Base-by-base conservation (phyloP, 306 rosid species). In the Luffa acutangula region DNA sequence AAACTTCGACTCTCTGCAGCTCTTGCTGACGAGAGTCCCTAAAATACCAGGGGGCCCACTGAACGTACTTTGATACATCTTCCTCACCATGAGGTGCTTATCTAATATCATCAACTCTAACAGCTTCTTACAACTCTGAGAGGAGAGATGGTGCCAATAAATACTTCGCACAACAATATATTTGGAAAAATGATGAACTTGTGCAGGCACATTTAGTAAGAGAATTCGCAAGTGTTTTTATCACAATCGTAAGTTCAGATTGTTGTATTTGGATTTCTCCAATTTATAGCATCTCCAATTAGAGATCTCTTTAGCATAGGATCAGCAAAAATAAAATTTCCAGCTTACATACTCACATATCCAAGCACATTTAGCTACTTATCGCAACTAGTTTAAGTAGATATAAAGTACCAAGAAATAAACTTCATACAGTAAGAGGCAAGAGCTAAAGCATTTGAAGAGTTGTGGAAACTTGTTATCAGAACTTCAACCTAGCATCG, bases 21-120 rank as follows among this genome's bases (percentile, higher is more conserved):
- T 90, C 80, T 85, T 85, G 84, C 89, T 81, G 58, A 92, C 65
- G 65, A 91, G 88, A 59, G 82, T 46, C 77, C 87, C 85, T 36
- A 95, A 88, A 77, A 87, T 34, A 33, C 90, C 77, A 66, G 97
- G 92, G 9, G 84, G 78, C 10, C 81, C 90, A 21, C 52, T 76
- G 71, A 83, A 86, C 33, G 46, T 82, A 51, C 58, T 80, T 82
- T 93, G 97, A 75, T 81, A 88, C 91, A 95, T 91, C 87, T 91
- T 95, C 94, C 85, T 90, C 81, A 86, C 90, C 45, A 11, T 60
- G 31, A 95, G 84, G 86, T 90, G 93, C 72, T 86, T 87, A 78
- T 93, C 97, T 79, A 95, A 74, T 76, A 87, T 67, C 99, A 95
- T 91, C 90, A 90, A 63, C 85, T 92, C 97, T 87, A 95, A 78